Evolutionary conservation across 768 basidiomycete species (phyloP).

Genomic region (Hypsizygus marmoreus): DNA sequence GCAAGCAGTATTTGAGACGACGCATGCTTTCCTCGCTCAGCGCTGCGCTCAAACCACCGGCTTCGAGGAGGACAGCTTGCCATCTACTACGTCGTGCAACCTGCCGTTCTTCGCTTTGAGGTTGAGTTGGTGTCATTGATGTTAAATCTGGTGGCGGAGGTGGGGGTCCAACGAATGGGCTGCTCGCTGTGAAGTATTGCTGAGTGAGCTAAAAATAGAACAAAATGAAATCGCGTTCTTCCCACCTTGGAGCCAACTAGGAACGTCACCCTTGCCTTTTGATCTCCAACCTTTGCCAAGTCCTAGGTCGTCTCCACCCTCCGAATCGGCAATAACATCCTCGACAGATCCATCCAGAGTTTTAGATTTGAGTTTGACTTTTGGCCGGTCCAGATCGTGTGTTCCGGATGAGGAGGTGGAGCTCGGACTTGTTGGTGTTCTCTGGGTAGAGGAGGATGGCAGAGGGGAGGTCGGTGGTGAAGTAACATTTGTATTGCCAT

Average conservation of each 20-base stretch:
- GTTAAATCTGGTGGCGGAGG: constrained; percentile 31
- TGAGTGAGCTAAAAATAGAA: not conserved
- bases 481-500: constrained; percentile 19
- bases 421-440: constrained; percentile 11
- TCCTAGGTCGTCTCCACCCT: constrained; percentile 12
- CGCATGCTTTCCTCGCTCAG: constrained; percentile 92
- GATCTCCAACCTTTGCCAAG: constrained; percentile 18
- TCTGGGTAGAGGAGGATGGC: constrained; percentile 7
- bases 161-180: constrained; percentile 35
- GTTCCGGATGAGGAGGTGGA: constrained; percentile 6
- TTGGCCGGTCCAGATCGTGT: constrained; percentile 22
- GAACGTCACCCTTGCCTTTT: constrained; percentile 28
- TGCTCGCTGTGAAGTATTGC: constrained; percentile 26
- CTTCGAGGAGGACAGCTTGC: constrained; percentile 84
- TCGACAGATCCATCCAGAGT: constrained; percentile 22
- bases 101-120: constrained; percentile 40
- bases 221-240: not conserved
- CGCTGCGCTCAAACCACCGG: constrained; percentile 85
- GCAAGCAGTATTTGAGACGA: constrained; percentile 79
- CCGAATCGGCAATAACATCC: constrained; percentile 5
- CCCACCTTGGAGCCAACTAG: constrained; percentile 43
- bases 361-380: constrained; percentile 23
- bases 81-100: constrained; percentile 77
- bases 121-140: constrained; percentile 26
- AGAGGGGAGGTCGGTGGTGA: constrained; percentile 15